phyloP scores from a whole-genome alignment of 2,329 filamentous ascomycete species.

The Hypocrella siamensis region DNA sequence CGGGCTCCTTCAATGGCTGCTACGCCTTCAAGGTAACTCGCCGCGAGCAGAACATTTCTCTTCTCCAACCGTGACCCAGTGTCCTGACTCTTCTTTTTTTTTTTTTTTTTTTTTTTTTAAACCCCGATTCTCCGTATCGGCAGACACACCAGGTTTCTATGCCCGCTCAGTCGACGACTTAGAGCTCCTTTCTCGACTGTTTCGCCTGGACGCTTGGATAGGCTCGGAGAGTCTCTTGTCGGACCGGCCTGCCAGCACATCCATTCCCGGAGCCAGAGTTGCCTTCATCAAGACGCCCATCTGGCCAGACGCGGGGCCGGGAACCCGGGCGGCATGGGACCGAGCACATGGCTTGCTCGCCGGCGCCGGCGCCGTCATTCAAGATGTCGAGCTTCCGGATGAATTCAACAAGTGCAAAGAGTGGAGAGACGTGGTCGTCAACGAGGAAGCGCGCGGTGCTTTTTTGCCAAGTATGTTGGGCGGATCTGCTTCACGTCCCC shows the following conservation, averaged over 20 bases:
- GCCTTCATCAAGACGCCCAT: constrained; percentile 37
- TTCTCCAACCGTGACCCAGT: not conserved
- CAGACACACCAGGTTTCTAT: constrained; percentile 49
- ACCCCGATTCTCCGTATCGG: constrained; percentile 38
- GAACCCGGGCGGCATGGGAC: constrained; percentile 25
- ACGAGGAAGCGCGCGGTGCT: constrained; percentile 4
- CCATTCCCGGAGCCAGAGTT: constrained; percentile 33
- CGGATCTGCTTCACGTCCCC: not conserved
- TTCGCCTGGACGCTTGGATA: constrained; percentile 38
- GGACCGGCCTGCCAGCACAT: constrained; percentile 7
- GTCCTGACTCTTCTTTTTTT: not conserved
- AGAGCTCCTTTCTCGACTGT: constrained; percentile 35
- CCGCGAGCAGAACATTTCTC: not conserved
- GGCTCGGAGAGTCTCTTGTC: too few relatives aligned
- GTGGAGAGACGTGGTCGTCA: constrained; percentile 21
- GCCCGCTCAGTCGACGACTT: constrained; percentile 42
- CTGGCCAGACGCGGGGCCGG: constrained; percentile 30
- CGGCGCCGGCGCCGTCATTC: constrained; percentile 34
- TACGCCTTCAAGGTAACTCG: constrained; percentile 45
- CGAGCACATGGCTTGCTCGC: constrained; percentile 22
- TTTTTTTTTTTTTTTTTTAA: too few relatives aligned
- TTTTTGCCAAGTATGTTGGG: constrained; percentile 5
- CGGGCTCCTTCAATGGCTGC: constrained; percentile 48
- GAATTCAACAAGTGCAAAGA: constrained; percentile 30
- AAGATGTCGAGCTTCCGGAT: constrained; percentile 36